A percentile compares a stretch with the other conserved stretches of the same genome.
phyloP scores from a whole-genome alignment of 2,329 filamentous ascomycete species.

The Fonsecaea erecta region DNA sequence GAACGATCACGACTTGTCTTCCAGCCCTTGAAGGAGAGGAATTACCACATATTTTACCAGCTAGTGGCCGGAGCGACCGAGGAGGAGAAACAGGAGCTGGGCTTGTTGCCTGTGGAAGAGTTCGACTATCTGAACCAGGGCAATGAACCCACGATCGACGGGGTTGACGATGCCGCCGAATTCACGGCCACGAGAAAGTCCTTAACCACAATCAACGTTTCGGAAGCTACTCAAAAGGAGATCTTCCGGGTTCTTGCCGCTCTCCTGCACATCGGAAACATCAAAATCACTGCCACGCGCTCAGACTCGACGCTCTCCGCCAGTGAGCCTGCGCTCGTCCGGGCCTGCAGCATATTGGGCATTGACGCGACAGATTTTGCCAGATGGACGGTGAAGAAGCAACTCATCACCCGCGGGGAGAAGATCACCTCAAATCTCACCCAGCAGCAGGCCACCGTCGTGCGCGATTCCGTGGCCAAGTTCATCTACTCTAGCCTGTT shows the following conservation, averaged over 20 bases:
- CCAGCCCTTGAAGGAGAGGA: constrained; percentile 94
- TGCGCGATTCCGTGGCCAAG: constrained; percentile 96
- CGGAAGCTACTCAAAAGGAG: constrained; percentile 71
- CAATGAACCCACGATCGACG: constrained; percentile 85
- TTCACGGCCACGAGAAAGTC: constrained; percentile 88
- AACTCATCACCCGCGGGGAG: constrained; percentile 91
- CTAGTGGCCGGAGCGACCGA: constrained; percentile 90
- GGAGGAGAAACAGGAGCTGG: constrained; percentile 76
- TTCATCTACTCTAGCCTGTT: constrained; percentile 98
- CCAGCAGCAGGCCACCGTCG: constrained; percentile 89
- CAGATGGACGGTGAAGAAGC: constrained; percentile 99
- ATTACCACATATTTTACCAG: constrained; percentile 99
- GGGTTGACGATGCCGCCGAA: constrained; percentile 93
- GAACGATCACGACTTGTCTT: constrained; percentile 96
- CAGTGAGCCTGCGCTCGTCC: constrained; percentile 78
- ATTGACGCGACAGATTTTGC: constrained; percentile 86
- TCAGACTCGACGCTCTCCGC: constrained; percentile 83
- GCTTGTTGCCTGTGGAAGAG: constrained; percentile 80
- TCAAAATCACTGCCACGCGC: constrained; percentile 89
- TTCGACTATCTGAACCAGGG: constrained; percentile 98
- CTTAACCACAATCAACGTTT: constrained; percentile 83
- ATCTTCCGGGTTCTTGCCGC: constrained; percentile 92
- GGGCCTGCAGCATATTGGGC: constrained; percentile 82
- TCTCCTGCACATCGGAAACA: constrained; percentile 90
- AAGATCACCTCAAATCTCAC: constrained; percentile 97